Evolutionary conservation across 2,329 filamentous ascomycete genomes (phyloP), one percentile per base, ranked within the genome.

Genomic region (Ophiostoma ips): DNA sequence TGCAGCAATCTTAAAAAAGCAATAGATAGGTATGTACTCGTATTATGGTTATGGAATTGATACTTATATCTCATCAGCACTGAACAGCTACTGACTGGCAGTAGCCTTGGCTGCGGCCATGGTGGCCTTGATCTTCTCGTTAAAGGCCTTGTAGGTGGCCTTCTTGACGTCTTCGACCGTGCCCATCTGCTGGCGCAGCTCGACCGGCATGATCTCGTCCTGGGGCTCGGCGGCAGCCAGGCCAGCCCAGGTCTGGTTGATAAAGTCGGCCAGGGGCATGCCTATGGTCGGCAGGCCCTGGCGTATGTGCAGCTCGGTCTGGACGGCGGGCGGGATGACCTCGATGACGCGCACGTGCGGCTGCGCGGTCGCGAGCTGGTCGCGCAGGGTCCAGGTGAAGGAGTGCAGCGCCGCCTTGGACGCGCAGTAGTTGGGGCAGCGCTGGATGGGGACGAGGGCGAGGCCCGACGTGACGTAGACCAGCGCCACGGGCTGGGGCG

Each of bases 331-430:
- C 44, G 73, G 72, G 13, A 71, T 61, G 36, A 77, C 58, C 60
- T 78, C 72, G 28, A 75, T 59, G 9, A 77, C 65, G 33, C 53
- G 55, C 37, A 68, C 52, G 50, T 64, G 62, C 37, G 48, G 68
- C 62, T 6, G 6, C 4, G 13, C 9, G 6, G 11, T n/a, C 11
- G 31, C 71, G 2, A 62, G 55, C 55, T 62, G 60, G 5, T 52
- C 46, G 24, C 60, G 56, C n/a, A 62, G 56, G 2, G 60, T 60
- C 56, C 56, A 61, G 37, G 55, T 55, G 0, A 60, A 49, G 15
- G 37, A 62, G 55, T 75, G 71, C 35, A 77, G 59, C 3, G 74
- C 75, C 0, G 73, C 68, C 57, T 77, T 78, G 11, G 69, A 69
- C 2, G 71, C 71, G 48, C 68, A 75, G 63, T 77, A 78, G 34